Base-by-base conservation (phyloP, 352 stramenopile species). In the Pythium chondricola region DNA sequence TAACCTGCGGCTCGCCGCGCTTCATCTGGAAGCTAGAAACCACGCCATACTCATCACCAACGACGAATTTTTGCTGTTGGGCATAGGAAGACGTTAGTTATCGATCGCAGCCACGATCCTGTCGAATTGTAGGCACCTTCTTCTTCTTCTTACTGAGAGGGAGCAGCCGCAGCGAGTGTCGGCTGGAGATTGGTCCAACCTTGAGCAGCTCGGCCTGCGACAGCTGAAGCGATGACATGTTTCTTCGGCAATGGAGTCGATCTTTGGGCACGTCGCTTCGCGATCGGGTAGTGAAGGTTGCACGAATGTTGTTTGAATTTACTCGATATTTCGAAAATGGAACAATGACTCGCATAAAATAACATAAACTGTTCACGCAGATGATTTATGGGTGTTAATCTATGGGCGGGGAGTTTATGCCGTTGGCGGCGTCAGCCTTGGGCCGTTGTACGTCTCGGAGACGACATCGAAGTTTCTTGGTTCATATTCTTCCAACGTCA, bases 101-200 rank as follows among this genome's bases (percentile, higher is more conserved):
- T 40, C 9, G 17, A 25, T 16, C 2, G 8, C 22, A 18, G 30
- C n/a, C n/a, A n/a, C n/a, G n/a, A n/a, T n/a, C n/a, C n/a, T n/a
- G n/a, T n/a, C n/a, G n/a, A 13, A 4, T 45, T 27, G 17, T 8
- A 30, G 48, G 35, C 40, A 85, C 76, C 63, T 89, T 89, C 44
- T 89, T 89, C 63, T 89, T 92, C 65, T 89, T 88, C 69, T 88
- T 88, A 65, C 76, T 89, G 16, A 93, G 54, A 6, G 83, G 83
- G 20, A 94, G 67, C 40, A 94, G 50, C 6, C 77, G 71, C 38
- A 93, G 63, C 53, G 81, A 87, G 59, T 91, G 68, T 41, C 74
- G 69, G 32, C 77, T 89, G 13, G 76, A 69, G 40, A 92, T 77
- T 11, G 81, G 75, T 26, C 81, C 81, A 8, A 90, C 79, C 59